phyloP scores from a whole-genome alignment of 2,329 filamentous ascomycete genomes.

The Capronia coronata region DNA sequence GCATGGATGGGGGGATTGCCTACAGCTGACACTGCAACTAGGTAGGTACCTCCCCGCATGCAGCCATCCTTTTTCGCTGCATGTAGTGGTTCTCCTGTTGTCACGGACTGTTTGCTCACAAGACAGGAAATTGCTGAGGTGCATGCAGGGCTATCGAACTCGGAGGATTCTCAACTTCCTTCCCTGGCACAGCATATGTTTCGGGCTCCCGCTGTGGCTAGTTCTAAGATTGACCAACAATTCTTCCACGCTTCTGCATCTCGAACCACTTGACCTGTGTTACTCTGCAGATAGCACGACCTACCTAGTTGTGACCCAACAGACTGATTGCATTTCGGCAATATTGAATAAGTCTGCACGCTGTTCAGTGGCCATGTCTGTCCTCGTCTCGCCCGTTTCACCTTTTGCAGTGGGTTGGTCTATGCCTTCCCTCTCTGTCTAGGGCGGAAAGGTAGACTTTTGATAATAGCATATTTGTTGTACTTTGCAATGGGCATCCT shows the following conservation, averaged over 20 bases:
- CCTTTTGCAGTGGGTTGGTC: too few species aligned
- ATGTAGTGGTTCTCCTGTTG: neutral
- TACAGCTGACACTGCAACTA: neutral
- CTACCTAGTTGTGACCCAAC: neutral
- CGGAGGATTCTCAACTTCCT: constrained; percentile 5
- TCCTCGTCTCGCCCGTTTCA: neutral
- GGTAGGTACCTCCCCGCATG: too few species aligned
- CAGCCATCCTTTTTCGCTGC: neutral
- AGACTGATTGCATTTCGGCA: neutral
- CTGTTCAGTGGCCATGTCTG: neutral
- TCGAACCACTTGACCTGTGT: constrained; percentile 1
- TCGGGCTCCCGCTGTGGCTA: neutral
- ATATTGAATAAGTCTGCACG: neutral
- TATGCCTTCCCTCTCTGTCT: too few species aligned
- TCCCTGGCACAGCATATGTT: neutral
- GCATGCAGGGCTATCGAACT: neutral
- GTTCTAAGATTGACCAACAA: neutral
- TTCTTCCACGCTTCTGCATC: neutral
- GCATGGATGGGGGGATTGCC: neutral
- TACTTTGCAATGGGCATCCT: too few species aligned
- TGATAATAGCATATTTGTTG: too few species aligned
- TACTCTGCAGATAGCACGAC: neutral
- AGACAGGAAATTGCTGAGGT: neutral
- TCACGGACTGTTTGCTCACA: neutral
- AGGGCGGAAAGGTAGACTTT: too few species aligned